Conservation (phyloP, 208 protist species). For the Crithidia expoeki region DNA sequence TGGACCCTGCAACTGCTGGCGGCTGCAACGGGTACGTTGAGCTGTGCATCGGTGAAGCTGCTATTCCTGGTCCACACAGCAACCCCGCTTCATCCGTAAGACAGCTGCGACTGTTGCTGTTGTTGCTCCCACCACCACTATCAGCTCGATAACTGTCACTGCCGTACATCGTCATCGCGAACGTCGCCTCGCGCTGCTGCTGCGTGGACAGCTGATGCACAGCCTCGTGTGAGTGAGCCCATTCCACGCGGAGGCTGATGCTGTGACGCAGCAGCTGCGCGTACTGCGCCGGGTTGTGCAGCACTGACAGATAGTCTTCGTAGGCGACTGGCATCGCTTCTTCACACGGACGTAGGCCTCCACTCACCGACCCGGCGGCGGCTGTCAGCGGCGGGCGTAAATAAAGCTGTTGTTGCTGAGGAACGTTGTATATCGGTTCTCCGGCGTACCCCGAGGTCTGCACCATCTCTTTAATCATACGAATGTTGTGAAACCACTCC, state of each 20-base stretch:
- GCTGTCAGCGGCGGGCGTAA: neutral
- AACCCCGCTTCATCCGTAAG: neutral
- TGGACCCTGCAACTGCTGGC: neutral
- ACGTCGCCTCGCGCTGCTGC: too few relatives aligned
- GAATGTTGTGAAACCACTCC: conserved; percentile 51
- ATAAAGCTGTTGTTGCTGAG: neutral
- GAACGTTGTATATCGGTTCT: neutral
- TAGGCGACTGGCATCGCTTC: conserved; percentile 30
- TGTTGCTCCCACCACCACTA: neutral
- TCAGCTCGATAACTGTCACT: neutral
- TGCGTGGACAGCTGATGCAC: neutral
- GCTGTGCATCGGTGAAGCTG: neutral
- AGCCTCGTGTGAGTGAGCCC: conserved; percentile 32
- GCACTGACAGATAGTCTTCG: conserved; percentile 30
- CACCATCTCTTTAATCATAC: conserved; percentile 29
- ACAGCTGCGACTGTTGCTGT: conserved; percentile 3
- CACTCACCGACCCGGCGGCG: neutral
- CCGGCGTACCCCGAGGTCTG: conserved; percentile 9
- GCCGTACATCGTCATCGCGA: too few relatives aligned
- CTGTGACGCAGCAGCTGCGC: conserved; percentile 40
- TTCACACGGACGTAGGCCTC: neutral
- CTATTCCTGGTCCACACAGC: neutral
- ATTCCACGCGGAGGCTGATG: conserved; percentile 42
- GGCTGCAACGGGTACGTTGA: neutral
- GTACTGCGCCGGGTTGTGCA: conserved; percentile 14